These are phyloP conservation scores for Biscutella laevigata DNA, from an alignment of 441 rosid species.

Conservation along the genomic window DNA sequence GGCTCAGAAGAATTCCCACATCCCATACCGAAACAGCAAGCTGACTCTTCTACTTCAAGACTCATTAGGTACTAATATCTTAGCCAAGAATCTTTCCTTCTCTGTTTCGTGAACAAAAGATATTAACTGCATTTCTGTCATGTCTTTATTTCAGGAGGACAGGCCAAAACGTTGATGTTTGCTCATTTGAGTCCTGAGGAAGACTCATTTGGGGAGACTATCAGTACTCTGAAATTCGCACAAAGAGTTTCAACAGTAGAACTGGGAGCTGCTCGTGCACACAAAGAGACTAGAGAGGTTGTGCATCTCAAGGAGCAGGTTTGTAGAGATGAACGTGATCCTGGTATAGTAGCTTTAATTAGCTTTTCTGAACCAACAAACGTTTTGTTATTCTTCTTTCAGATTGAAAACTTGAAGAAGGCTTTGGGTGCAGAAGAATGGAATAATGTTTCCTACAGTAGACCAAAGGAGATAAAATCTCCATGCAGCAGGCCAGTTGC, in stretches of 20 bases:
- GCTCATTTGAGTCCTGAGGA: constrained; percentile 89
- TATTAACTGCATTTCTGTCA: neutral
- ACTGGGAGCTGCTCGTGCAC: constrained; percentile 74
- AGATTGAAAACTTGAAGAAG: constrained; percentile 83
- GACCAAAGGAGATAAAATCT: constrained; percentile 37
- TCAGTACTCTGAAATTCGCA: constrained; percentile 87
- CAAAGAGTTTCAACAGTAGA: constrained; percentile 77
- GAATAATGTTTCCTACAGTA: constrained; percentile 24
- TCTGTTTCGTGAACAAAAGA: neutral
- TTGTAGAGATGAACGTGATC: constrained; percentile 3
- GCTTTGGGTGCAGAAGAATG: constrained; percentile 55
- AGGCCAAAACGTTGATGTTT: constrained; percentile 87
- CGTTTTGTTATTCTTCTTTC: constrained; percentile 21
- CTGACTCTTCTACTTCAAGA: constrained; percentile 90
- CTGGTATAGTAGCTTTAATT: neutral
- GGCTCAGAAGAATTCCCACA: constrained; percentile 73
- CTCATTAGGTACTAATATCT: constrained; percentile 52
- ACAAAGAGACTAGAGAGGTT: constrained; percentile 74
- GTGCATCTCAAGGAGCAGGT: constrained; percentile 78
- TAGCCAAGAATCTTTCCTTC: neutral
- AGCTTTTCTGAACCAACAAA: constrained; percentile 1
- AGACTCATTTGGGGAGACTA: constrained; percentile 69
- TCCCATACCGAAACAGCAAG: constrained; percentile 97
- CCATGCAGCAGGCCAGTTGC: constrained; percentile 31
- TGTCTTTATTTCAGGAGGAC: constrained; percentile 53